Percentiles rank a stretch among this genome's conserved stretches.
Conservation (phyloP, 2,329 filamentous ascomycete genomes). For the Cladosporium halotolerans region DNA sequence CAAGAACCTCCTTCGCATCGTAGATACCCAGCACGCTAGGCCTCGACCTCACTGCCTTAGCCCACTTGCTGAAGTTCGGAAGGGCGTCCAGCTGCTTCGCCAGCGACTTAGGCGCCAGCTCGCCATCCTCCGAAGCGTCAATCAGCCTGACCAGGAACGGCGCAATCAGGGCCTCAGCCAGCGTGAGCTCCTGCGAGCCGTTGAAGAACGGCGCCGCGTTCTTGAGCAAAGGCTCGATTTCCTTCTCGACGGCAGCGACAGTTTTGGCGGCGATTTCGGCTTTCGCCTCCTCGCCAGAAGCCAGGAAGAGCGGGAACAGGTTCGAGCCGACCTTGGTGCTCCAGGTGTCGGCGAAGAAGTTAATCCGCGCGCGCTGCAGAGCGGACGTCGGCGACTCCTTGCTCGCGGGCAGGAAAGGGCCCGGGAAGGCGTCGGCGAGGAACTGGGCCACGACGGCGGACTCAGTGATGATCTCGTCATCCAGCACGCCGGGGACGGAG, state of each 20-base stretch:
- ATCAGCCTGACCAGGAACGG: constrained; percentile 62
- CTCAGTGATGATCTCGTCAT: constrained; percentile 61
- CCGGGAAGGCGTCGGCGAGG: constrained; percentile 62
- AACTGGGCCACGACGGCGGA: constrained; percentile 69
- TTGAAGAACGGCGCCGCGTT: constrained; percentile 42
- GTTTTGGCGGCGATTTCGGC: constrained; percentile 44
- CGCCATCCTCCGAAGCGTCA: constrained; percentile 47
- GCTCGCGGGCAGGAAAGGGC: constrained; percentile 56
- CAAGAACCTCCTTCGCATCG: constrained; percentile 46
- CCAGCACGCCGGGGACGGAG: constrained; percentile 40
- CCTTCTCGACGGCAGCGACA: constrained; percentile 55
- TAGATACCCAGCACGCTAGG: constrained; percentile 62
- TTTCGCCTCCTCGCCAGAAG: constrained; percentile 39
- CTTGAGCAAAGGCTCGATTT: constrained; percentile 64
- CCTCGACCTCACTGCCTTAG: constrained; percentile 21
- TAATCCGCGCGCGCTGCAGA: constrained; percentile 58
- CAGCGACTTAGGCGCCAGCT: constrained; percentile 48
- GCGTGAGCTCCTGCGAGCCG: constrained; percentile 50
- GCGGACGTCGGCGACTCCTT: constrained; percentile 48
- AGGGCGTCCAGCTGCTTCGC: constrained; percentile 45
- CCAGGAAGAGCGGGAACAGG: constrained; percentile 41
- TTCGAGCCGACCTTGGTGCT: constrained; percentile 52
- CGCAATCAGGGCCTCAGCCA: constrained; percentile 66
- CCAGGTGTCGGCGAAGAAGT: constrained; percentile 68
- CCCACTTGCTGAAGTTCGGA: constrained; percentile 46